Percentiles rank a stretch among this genome's conserved stretches.
Conservation (phyloP, 176 grass and related monocot genomes). For the Oryza meridionalis region DNA sequence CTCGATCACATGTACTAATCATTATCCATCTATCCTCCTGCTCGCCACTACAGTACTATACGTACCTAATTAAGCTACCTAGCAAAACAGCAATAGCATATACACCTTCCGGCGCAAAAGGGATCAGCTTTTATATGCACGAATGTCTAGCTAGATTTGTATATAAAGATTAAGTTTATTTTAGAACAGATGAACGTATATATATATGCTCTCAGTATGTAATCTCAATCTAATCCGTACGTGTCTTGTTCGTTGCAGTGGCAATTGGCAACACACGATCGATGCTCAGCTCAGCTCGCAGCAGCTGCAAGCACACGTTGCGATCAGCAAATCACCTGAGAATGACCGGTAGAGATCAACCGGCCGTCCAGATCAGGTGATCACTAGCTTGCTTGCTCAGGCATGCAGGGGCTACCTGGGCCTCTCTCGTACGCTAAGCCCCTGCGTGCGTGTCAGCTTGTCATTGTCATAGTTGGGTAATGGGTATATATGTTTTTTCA, state of each 20-base stretch:
- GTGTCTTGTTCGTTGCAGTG: not conserved
- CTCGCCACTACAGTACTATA: not conserved
- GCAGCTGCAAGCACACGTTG: not conserved
- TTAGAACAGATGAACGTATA: no score
- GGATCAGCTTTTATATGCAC: no score
- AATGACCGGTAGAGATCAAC: not conserved
- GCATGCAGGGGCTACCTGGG: not conserved
- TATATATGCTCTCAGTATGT: no score
- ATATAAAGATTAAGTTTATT: no score
- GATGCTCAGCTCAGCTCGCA: not conserved
- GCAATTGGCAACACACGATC: not conserved
- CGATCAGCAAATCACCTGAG: not conserved
- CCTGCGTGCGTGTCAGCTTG: not conserved
- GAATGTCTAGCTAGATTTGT: no score
- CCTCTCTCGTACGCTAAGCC: not conserved
- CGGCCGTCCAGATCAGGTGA: not conserved
- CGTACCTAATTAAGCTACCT: no score
- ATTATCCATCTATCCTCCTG: not conserved
- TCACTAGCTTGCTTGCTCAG: not conserved
- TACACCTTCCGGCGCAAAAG: no score
- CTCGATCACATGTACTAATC: not conserved
- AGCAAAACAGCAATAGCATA: no score
- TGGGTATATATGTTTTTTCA: not conserved
- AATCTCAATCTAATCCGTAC: no score
- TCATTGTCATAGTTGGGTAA: not conserved